Base-by-base conservation (phyloP, 2,329 filamentous ascomycete genomes). In the Paecilomyces variotii region DNA sequence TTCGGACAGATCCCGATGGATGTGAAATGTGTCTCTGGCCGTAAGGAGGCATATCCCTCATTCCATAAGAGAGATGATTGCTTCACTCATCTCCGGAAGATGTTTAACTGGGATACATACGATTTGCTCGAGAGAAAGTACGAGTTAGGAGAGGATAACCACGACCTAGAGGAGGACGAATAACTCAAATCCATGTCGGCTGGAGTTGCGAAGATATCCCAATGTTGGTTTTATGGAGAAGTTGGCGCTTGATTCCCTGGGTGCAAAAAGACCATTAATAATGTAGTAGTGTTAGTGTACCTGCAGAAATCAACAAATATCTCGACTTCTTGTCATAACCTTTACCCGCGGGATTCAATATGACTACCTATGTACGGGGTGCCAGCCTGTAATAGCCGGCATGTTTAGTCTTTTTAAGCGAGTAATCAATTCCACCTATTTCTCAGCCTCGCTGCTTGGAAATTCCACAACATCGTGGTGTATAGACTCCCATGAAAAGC, bases 31-130 rank as follows among this genome's bases (percentile, higher is more conserved):
- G 9, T 3, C 6, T 32, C 28, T 39, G 54, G 55, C 14, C 11
- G 26, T 14, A 50, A 14, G 67, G 55, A 53, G n/a, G 61, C 59
- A 11, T 34, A 53, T 53, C 26, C 49, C 14, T 30, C 39, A 19
- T 53, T 57, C 35, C 30, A 52, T 24, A 45, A 57, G 27, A 53
- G 56, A 26, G 56, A 57, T 27, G 26, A 53, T 34, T 57, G 45
- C 30, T 53, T 35, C 28, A 53, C 56, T 11, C 5, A 53, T 27
- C 56, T 57, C 26, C 6, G 27, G 27, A 57, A 25, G 56, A 57
- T 57, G 25, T 57, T 57, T 19, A 52, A 11, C 25, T 52, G 50
- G 50, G 50, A 26, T 11, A 52, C 50, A 12, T 52, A 52, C 50
- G 14, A 52, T 52, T n/a, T 45, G n/a, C 7, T 19, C 3, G n/a